Evolutionary conservation across 352 stramenopile species (phyloP).

Genomic region (Globisporangium recalcitrans): DNA sequence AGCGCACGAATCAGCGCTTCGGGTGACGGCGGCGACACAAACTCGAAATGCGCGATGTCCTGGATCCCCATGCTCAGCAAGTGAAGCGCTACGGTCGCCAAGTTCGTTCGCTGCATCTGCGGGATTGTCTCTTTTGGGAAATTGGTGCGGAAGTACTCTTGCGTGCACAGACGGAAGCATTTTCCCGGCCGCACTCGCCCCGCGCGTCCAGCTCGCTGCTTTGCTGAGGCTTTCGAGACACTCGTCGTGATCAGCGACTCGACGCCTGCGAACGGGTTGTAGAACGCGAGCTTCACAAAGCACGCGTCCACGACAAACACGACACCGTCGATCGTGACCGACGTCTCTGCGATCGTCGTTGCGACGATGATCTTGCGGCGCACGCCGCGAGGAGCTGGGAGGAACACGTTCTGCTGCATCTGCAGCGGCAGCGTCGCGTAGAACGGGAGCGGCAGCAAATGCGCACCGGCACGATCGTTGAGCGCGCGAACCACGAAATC

Average conservation of each 20-base stretch:
- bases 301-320: conserved; percentile 75
- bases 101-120: conserved; percentile 82
- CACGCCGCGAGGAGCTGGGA: conserved; percentile 53
- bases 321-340: conserved; percentile 97
- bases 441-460: conserved; percentile 68
- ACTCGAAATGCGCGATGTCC: conserved; percentile 81
- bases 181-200: conserved; percentile 84
- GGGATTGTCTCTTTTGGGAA: conserved; percentile 64
- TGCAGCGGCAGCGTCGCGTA: conserved; percentile 92
- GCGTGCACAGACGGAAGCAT: conserved; percentile 70
- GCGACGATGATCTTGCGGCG: conserved; percentile 81
- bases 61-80: conserved; percentile 83
- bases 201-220: conserved; percentile 93
- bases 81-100: conserved; percentile 62
- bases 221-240: conserved; percentile 94
- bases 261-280: conserved; percentile 74
- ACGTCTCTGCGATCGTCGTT: conserved; percentile 95
- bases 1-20: conserved; percentile 69
- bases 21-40: conserved; percentile 66
- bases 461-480: conserved; percentile 37
- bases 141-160: conserved; percentile 41
- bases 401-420: conserved; percentile 92
- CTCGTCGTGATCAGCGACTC: conserved; percentile 89
- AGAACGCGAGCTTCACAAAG: conserved; percentile 83
- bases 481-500: conserved; percentile 83